Percentiles rank a stretch among this genome's conserved stretches.
These are phyloP conservation scores for Podaxis sp. DNA, from an alignment of 768 basidiomycete genomes.

Conservation along the genomic window DNA sequence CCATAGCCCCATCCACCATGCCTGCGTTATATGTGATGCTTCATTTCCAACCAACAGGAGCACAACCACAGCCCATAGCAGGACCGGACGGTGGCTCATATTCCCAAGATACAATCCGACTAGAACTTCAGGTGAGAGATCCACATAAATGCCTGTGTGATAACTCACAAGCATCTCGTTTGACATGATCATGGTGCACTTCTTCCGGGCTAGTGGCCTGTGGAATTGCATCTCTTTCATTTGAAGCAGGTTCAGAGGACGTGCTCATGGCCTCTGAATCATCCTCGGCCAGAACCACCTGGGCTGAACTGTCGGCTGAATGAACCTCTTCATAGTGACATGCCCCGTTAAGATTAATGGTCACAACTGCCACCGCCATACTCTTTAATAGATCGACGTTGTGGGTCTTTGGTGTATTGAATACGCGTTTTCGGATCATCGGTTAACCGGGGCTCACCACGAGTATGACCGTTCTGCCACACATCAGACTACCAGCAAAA, in stretches of 20 bases:
- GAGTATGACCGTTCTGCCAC: not conserved
- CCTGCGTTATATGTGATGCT: slow-evolving; percentile 26
- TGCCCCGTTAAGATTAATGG: not conserved
- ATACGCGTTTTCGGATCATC: not conserved
- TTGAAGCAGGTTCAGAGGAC: not conserved
- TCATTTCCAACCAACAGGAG: slow-evolving; percentile 24
- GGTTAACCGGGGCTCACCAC: not conserved
- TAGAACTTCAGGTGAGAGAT: not conserved
- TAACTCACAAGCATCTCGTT: slow-evolving; percentile 1
- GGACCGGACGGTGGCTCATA: slow-evolving; percentile 19
- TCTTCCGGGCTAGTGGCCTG: not conserved
- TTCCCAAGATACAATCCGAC: not conserved
- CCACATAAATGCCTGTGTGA: not conserved
- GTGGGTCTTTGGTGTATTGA: not conserved
- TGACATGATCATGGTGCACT: not conserved
- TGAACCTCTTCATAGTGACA: not conserved
- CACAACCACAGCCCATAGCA: slow-evolving; percentile 21
- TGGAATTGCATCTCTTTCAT: not conserved
- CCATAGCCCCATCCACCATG: slow-evolving; percentile 48
- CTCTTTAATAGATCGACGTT: not conserved
- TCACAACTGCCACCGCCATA: not conserved
- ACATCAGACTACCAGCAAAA: not conserved
- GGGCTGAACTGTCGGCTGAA: not conserved
- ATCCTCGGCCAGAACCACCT: not conserved
- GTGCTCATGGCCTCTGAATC: not conserved